phyloP scores from a whole-genome alignment of 805 yeast genomes.

The Clavispora vitiphila region DNA sequence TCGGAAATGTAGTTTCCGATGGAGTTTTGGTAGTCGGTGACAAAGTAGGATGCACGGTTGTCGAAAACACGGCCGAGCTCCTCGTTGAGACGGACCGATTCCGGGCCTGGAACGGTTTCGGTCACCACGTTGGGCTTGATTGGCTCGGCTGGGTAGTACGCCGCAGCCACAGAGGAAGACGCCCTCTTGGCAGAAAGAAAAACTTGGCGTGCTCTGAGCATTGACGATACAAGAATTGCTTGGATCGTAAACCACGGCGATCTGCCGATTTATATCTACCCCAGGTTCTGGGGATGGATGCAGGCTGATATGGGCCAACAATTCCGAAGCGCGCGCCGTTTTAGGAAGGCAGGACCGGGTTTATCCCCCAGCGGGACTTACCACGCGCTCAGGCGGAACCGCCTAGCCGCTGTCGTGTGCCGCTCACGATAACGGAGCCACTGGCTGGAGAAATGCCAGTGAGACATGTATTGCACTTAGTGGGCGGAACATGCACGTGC shows the following conservation, averaged over 20 bases:
- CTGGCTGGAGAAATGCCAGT: no score
- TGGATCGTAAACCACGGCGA: neutral
- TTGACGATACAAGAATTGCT: neutral
- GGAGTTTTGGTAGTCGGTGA: slow-evolving; percentile 34
- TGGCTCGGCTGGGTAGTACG: slow-evolving; percentile 37
- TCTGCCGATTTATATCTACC: neutral
- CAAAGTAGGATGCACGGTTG: slow-evolving; percentile 39
- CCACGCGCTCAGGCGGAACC: neutral
- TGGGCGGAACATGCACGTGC: no score
- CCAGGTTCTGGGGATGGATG: neutral
- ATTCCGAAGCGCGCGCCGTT: slow-evolving; percentile 1
- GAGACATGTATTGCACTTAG: neutral
- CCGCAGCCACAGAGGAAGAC: slow-evolving; percentile 17
- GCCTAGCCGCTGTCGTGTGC: neutral
- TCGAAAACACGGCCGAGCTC: slow-evolving; percentile 36
- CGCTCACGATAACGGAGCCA: neutral
- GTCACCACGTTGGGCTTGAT: slow-evolving; percentile 26
- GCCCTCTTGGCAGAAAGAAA: slow-evolving; percentile 4
- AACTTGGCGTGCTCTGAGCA: slow-evolving; percentile 9
- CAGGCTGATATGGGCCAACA: neutral
- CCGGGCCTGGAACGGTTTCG: slow-evolving; percentile 35
- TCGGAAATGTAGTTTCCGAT: slow-evolving; percentile 39
- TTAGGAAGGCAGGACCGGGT: slow-evolving; percentile 2
- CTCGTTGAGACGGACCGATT: slow-evolving; percentile 23
- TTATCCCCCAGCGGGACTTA: neutral